Base-by-base conservation (phyloP, 441 rosid genomes). In the Populus hybrid region DNA sequence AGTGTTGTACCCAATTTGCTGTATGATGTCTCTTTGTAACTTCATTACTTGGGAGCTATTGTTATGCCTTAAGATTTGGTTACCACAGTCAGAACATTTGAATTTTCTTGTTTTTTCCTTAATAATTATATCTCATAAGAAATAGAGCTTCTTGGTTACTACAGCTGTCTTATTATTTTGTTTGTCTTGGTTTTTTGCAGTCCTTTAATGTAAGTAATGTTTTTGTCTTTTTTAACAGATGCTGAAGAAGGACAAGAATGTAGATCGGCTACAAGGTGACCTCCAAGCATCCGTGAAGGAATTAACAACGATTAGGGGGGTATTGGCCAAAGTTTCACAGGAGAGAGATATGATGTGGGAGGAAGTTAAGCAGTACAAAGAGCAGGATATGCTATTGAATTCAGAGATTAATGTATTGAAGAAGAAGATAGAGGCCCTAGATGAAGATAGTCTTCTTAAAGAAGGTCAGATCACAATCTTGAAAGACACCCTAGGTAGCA, bases 381-480 rank as follows among this genome's bases (percentile, higher is more conserved):
- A 96, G 88, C 86, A 88, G 84, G 94, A 90, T 86, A 94, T 94
- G 98, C 81, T 93, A 3, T 32, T 97, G 86, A 90, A 86, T 82
- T 89, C 91, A 3, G 97, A 97, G 88, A 85, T 89, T 18, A 85
- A 85, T 57, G 34, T 53, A 36, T 82, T 93, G 84, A 97, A 86
- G 87, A 92, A 85, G 81, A 91, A 88, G 87, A 82, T 93, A 36
- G 97, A 94, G 66, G 79, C 77, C 67, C 86, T 94, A 53, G 98
- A 97, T 28, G 99, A 93, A 81, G 97, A 89, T 67, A 79, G 93
- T 7, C 93, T 90, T 61, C 74, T 93, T 82, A 97, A 93, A 87
- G 99, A 94, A 89, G 99, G 99, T 32, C 92, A 97, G 81, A 93
- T 97, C 79, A 92, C 97, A 61, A 94, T 97, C 79, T 85, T 94